Percentiles rank a stretch among this genome's conserved stretches.
These are phyloP conservation scores for Chimonanthus praecox DNA, from an alignment of 164 flowering plant species.

Conservation along the genomic window DNA sequence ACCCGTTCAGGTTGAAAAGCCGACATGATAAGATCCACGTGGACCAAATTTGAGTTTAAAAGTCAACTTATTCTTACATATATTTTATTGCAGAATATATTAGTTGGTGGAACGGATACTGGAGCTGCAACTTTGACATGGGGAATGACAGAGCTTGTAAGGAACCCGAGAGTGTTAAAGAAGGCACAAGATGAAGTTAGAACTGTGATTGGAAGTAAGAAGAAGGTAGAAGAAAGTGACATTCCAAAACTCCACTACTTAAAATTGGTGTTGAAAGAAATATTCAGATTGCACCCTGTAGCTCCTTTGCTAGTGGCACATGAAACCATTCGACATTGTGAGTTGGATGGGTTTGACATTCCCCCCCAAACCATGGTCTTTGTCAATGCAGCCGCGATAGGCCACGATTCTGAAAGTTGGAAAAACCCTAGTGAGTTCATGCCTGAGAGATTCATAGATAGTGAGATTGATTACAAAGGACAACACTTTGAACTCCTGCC, in stretches of 20 bases:
- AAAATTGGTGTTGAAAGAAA: neutral
- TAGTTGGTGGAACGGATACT: conserved; percentile 1
- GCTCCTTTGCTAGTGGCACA: neutral
- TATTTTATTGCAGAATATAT: neutral
- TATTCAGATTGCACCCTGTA: conserved; percentile 1
- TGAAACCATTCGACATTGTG: neutral
- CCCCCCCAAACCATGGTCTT: neutral
- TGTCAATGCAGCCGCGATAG: neutral
- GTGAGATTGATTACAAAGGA: neutral
- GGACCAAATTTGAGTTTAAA: too few species aligned
- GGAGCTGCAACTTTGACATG: neutral
- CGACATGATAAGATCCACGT: too few species aligned
- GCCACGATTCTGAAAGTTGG: neutral
- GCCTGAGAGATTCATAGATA: conserved; percentile 3
- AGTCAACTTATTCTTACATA: neutral
- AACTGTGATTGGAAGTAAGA: neutral
- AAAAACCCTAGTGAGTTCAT: conserved; percentile 1
- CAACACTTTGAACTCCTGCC: conserved; percentile 1
- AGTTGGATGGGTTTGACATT: neutral
- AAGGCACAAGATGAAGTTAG: conserved; percentile 2
- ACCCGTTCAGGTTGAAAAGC: too few species aligned
- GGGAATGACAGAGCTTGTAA: conserved; percentile 5
- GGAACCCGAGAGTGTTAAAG: neutral
- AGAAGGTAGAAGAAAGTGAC: conserved; percentile 5
- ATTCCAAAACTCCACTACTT: neutral